These are phyloP conservation scores for Penicillium sp. DNA, from an alignment of 2,329 filamentous ascomycete genomes.

Conservation along the genomic window DNA sequence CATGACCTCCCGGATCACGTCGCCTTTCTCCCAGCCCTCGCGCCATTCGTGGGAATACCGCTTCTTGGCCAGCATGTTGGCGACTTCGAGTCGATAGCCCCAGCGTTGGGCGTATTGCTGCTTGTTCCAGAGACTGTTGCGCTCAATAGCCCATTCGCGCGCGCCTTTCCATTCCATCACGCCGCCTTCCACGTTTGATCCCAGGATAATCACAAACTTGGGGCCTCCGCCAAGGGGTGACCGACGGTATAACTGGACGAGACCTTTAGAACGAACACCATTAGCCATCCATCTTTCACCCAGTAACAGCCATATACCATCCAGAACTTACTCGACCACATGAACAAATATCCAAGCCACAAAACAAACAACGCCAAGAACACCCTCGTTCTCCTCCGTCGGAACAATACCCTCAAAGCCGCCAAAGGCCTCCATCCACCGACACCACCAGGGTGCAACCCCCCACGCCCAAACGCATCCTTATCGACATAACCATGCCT, in stretches of 20 bases:
- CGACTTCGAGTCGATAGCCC: constrained; percentile 95
- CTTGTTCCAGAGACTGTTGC: constrained; percentile 95
- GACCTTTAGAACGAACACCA: constrained; percentile 49
- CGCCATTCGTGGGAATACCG: constrained; percentile 98
- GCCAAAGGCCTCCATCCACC: constrained; percentile 34
- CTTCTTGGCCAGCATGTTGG: constrained; percentile 99
- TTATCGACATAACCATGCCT: constrained; percentile 65
- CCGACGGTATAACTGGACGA: constrained; percentile 67
- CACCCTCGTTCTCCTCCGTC: constrained; percentile 66
- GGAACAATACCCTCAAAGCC: constrained; percentile 54
- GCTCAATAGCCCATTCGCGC: constrained; percentile 95
- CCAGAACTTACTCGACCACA: constrained; percentile 68
- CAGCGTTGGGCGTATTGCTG: constrained; percentile 80
- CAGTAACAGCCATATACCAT: background rate
- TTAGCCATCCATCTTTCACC: background rate
- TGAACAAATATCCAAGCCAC: constrained; percentile 66
- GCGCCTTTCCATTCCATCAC: constrained; percentile 99
- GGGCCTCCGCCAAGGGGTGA: constrained; percentile 77
- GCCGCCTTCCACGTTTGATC: constrained; percentile 90
- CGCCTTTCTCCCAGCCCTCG: constrained; percentile 99
- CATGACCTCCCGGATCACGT: constrained; percentile 84
- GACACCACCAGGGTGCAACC: constrained; percentile 40
- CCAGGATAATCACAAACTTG: constrained; percentile 91
- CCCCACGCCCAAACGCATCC: constrained; percentile 66
- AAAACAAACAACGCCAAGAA: constrained; percentile 63